Conservation (phyloP, 768 basidiomycete species). For the Russula virescens region DNA sequence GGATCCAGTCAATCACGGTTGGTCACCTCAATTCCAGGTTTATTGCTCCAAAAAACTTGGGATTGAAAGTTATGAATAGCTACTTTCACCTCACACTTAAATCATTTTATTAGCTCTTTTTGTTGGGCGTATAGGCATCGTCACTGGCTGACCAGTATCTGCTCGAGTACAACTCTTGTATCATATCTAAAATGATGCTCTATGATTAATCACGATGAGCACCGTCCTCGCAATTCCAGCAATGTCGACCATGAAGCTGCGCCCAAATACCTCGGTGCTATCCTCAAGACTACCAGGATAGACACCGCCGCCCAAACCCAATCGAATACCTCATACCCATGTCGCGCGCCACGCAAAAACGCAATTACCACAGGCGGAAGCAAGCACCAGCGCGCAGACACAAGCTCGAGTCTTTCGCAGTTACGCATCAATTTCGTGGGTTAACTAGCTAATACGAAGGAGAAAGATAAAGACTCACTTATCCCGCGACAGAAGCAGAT, state of each 20-base stretch:
- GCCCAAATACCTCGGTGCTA: constrained; percentile 35
- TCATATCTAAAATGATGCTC: too few species aligned
- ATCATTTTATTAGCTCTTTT: too few species aligned
- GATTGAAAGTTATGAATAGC: too few species aligned
- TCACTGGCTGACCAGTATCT: too few species aligned
- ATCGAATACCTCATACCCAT: constrained; percentile 62
- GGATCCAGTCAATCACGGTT: too few species aligned
- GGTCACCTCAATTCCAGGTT: too few species aligned
- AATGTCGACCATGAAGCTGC: not conserved
- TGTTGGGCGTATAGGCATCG: too few species aligned
- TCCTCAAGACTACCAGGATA: constrained; percentile 40
- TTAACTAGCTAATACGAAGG: not conserved
- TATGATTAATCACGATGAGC: not conserved
- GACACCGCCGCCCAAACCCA: constrained; percentile 45
- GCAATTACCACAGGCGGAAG: constrained; percentile 44
- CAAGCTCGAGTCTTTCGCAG: constrained; percentile 19
- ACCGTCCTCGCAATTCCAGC: not conserved
- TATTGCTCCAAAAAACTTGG: too few species aligned
- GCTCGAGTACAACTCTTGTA: too few species aligned
- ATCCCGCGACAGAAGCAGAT: constrained; percentile 31
- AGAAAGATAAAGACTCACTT: not conserved
- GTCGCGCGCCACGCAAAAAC: constrained; percentile 62
- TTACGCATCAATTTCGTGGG: not conserved
- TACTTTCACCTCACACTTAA: too few species aligned
- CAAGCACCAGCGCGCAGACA: constrained; percentile 52